Base-by-base conservation (phyloP, 306 rosid genomes). In the Geum urbanum region DNA sequence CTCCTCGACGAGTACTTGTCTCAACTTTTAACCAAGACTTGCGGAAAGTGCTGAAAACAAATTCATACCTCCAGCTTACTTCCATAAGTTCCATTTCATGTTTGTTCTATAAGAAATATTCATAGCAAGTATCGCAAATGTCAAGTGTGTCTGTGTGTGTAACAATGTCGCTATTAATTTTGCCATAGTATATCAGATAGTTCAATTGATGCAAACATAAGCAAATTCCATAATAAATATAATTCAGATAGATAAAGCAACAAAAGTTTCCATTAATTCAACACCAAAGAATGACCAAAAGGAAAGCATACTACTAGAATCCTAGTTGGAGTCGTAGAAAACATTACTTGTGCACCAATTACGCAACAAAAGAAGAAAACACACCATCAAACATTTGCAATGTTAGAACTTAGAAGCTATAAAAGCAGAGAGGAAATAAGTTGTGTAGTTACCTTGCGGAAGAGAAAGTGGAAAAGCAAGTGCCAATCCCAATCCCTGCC, bases 41-140 rank as follows among this genome's bases (percentile, higher is more conserved):
- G 78, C 85, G 75, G 73, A 85, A 69, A 73, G 86, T 88, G 82
- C 97, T 90, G 87, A 67, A 85, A 88, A 84, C 70, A 85, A 74
- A 79, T 48, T 66, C 83, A 59, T 32, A 83, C 72, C 71, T 80
- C 75, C 75, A 0, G 19, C 10, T 82, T 72, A 81, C 73, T 81
- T 75, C 61, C 51, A 55, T 82, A 70, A 81, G 71, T 81, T 75
- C 61, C 51, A 59, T 57, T 56, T 66, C 79, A 63, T 43, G 22
- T 35, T 63, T 67, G 68, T 63, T 48, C n/a, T 3, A 48, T 48
- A 48, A 43, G 46, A 43, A 43, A 7, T 32, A 32, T 32, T 32
- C 37, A 32, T 32, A 32, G 37, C 37, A 32, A 2, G 37, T 32
- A 32, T 32, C 37, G 2, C 37, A 32, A 32, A 3, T 32, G 37